These are phyloP conservation scores for Porphyrellus sp. DNA, from an alignment of 1,284 basidiomycete genomes.

Conservation along the genomic window DNA sequence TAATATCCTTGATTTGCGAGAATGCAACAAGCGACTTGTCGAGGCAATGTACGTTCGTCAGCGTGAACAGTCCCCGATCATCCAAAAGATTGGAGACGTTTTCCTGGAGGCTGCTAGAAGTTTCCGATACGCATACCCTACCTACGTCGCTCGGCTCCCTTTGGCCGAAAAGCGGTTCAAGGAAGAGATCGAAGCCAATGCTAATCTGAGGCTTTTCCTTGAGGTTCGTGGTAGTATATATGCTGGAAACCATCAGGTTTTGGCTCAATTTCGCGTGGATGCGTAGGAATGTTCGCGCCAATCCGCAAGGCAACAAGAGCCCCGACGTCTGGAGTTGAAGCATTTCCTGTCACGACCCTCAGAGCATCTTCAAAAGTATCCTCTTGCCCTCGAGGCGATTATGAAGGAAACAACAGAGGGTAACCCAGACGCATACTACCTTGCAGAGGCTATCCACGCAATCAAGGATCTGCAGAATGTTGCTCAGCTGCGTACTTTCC, in stretches of 20 bases:
- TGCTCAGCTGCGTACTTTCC: conserved; percentile 81
- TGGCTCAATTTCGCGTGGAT: conserved; percentile 10
- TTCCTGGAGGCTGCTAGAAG: conserved; percentile 86
- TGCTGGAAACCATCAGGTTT: neutral
- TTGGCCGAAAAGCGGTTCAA: conserved; percentile 83
- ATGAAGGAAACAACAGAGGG: conserved; percentile 73
- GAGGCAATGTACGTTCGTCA: conserved; percentile 87
- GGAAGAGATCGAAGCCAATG: conserved; percentile 80
- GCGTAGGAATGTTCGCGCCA: conserved; percentile 53
- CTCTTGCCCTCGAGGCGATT: conserved; percentile 83
- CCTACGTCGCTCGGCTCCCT: conserved; percentile 83
- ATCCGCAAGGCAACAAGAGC: conserved; percentile 63
- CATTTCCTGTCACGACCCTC: conserved; percentile 85
- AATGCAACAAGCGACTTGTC: conserved; percentile 77
- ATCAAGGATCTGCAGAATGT: conserved; percentile 76
- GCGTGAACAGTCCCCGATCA: conserved; percentile 81
- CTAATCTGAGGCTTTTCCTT: conserved; percentile 82
- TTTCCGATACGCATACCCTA: conserved; percentile 83
- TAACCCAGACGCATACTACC: conserved; percentile 79
- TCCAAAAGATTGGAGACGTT: conserved; percentile 87
- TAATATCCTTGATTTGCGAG: conserved; percentile 81
- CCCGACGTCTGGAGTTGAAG: conserved; percentile 80
- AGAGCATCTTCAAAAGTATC: conserved; percentile 89
- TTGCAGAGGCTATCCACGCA: conserved; percentile 70
- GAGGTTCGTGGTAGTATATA: conserved; percentile 55